Conservation (phyloP, 257 asterid species). For the Gentiana dahurica region DNA sequence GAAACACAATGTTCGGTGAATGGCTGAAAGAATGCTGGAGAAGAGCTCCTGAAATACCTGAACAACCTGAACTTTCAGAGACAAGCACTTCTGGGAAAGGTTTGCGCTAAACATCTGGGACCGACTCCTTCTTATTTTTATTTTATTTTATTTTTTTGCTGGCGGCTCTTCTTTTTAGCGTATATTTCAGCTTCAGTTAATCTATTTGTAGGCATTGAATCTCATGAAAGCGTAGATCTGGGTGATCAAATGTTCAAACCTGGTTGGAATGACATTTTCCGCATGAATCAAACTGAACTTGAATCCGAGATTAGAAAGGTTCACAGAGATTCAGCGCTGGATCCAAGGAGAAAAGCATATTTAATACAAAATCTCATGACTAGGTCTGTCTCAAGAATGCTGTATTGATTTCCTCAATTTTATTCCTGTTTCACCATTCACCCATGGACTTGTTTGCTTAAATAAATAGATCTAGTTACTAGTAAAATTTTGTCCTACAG, state of each 20-base stretch:
- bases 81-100: slow-evolving; percentile 16
- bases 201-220: slow-evolving; percentile 18
- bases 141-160: too few species aligned
- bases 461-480: slow-evolving; percentile 2
- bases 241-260: slow-evolving; percentile 36
- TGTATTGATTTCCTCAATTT: neutral
- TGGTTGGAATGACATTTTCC: slow-evolving; percentile 43
- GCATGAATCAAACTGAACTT: slow-evolving; percentile 45
- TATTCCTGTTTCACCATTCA: neutral
- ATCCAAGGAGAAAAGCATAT: slow-evolving; percentile 40
- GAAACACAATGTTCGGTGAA: slow-evolving; percentile 42
- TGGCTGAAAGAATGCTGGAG: slow-evolving; percentile 42
- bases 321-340: slow-evolving; percentile 29
- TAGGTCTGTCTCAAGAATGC: slow-evolving; percentile 17
- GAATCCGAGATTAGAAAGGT: slow-evolving; percentile 46
- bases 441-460: neutral
- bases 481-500: slow-evolving; percentile 12
- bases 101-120: slow-evolving; percentile 4
- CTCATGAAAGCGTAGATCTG: slow-evolving; percentile 22
- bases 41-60: slow-evolving; percentile 26
- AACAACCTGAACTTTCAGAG: slow-evolving; percentile 17
- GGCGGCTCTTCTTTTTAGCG: neutral
- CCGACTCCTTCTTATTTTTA: neutral
- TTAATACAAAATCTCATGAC: slow-evolving; percentile 42
- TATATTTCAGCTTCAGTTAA: slow-evolving; percentile 1